Percentiles rank a stretch among this genome's conserved stretches.
phyloP scores from a whole-genome alignment of 768 basidiomycete species.

The Leccinum barrowsii region DNA sequence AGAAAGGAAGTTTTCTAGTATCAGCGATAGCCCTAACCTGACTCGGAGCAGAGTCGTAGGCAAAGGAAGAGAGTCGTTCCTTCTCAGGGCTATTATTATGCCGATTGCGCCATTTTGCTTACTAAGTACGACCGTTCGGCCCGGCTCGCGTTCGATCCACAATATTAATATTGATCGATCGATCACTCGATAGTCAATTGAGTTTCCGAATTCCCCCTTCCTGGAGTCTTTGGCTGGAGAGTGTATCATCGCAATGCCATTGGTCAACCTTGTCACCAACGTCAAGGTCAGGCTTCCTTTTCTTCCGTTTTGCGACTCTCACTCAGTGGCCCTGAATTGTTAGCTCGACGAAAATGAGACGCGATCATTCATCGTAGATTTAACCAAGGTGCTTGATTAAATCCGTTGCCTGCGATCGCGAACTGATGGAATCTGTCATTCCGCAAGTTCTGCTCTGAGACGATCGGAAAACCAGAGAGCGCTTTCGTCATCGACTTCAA shows the following conservation, averaged over 20 bases:
- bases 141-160: too few species aligned
- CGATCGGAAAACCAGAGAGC: constrained; percentile 48
- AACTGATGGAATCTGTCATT: neutral
- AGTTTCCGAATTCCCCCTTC: neutral
- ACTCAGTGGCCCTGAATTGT: neutral
- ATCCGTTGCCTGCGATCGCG: neutral
- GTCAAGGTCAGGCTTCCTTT: constrained; percentile 22
- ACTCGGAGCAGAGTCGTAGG: too few species aligned
- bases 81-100: too few species aligned
- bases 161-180: neutral
- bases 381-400: neutral
- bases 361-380: neutral
- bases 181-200: neutral
- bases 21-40: too few species aligned
- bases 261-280: constrained; percentile 34
- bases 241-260: constrained; percentile 26
- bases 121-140: too few species aligned
- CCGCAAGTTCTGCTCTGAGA: constrained; percentile 39
- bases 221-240: neutral
- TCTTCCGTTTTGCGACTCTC: neutral
- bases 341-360: constrained; percentile 3
- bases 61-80: too few species aligned
- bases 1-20: too few species aligned
- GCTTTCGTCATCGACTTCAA: constrained; percentile 50
- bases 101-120: too few species aligned